Evolutionary conservation across 208 protist species (phyloP), one percentile per base, ranked within the genome.

Genomic region (Trypanosoma scelopori): DNA sequence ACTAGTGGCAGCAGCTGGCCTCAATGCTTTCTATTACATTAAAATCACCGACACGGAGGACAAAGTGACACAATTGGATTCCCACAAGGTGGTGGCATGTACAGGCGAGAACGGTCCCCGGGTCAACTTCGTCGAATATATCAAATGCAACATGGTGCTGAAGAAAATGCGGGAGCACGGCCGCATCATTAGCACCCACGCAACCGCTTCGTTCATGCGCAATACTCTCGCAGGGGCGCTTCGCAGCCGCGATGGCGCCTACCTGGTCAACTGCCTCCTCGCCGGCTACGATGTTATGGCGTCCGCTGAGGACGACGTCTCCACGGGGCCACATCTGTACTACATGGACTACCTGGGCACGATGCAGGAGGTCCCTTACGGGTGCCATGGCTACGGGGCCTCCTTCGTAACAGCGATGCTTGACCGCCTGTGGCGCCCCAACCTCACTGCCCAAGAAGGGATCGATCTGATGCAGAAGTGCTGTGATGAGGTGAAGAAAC

Each of bases 321-420:
- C 62, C 43, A 66, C 42, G 12, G 91, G 84, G 11, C 73, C 91
- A 13, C 84, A 82, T 32, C 75, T 98, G 28, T 98, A 96, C 75
- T 98, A 94, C 75, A 76, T 98, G 67, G 97, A 98, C 74, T 98
- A 98, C 81, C 77, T 98, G 22, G 94, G 87, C 59, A 93, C 89
- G 9, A 35, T 98, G 78, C 83, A 95, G 63, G 76, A 90, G 30
- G 88, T 98, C 16, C 84, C 92, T 9, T 98, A 91, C 76, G 92
- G 81, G 45, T 88, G 87, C 69, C 97, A 98, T 73, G 97, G 97
- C 23, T 98, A 98, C 80, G 92, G 94, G 28, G 82, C 75, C 7
- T 81, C 89, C 23, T 98, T 98, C 69, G 86, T 93, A 16, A 94
- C 76, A 18, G 88, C 91, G 11, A 57, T 97, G 62, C 79, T 98